phyloP scores from a whole-genome alignment of 1,284 basidiomycete genomes.

The Phaffia rhodozyma region DNA sequence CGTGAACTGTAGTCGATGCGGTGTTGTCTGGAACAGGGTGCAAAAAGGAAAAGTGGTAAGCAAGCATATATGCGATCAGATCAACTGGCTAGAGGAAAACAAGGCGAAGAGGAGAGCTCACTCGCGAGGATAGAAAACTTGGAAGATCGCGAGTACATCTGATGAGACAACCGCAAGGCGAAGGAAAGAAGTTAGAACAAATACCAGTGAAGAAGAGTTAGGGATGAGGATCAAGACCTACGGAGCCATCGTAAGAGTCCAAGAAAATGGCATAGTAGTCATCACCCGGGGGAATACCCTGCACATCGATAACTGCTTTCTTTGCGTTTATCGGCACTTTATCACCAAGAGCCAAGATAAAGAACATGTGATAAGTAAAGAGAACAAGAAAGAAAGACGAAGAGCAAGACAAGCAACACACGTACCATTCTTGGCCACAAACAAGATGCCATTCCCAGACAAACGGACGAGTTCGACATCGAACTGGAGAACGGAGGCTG shows the following conservation, averaged over 20 bases:
- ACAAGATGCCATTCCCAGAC: constrained; percentile 2
- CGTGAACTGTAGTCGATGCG: constrained; percentile 4
- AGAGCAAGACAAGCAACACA: not conserved
- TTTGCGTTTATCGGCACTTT: constrained; percentile 3
- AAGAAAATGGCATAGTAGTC: constrained; percentile 18
- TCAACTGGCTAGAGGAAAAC: not conserved
- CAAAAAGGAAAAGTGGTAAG: not conserved
- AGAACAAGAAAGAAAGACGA: not conserved
- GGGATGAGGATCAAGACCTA: not conserved
- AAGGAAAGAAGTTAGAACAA: not conserved
- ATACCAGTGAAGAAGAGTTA: not conserved
- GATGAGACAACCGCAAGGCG: not conserved
- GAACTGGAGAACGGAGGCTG: constrained; percentile 14
- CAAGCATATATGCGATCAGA: not conserved
- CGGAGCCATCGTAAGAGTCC: constrained; percentile 18
- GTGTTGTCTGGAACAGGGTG: constrained; percentile 8
- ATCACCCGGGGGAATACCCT: constrained; percentile 15
- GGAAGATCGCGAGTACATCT: constrained; percentile 14
- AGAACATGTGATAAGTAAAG: not conserved
- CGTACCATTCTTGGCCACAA: constrained; percentile 16
- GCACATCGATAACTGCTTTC: constrained; percentile 10
- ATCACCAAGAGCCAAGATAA: not conserved
- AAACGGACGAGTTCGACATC: constrained; percentile 16
- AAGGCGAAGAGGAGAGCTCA: not conserved
- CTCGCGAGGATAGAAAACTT: constrained; percentile 16